Evolutionary conservation across 164 flowering plant species (phyloP).

Genomic region (Annona cherimola): DNA sequence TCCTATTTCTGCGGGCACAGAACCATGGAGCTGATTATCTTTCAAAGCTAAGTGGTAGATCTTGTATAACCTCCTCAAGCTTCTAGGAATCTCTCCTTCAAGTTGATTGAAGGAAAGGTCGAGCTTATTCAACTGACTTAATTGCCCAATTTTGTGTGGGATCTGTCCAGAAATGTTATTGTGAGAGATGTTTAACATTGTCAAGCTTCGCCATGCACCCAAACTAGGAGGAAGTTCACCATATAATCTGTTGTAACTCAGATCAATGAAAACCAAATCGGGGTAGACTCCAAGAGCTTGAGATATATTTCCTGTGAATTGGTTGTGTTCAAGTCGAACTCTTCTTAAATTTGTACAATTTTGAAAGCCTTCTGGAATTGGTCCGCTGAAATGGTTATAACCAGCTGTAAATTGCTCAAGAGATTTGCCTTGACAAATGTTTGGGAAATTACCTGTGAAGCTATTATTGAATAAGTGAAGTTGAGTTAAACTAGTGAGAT

Average conservation of each 20-base stretch:
- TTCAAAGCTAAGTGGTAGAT: neutral
- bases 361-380: neutral
- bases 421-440: neutral
- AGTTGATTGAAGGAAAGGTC: neutral
- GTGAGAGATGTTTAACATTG: neutral
- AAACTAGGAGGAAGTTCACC: neutral
- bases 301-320: conserved; percentile 1
- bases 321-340: neutral
- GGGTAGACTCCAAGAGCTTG: neutral
- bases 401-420: neutral
- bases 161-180: neutral
- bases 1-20: neutral
- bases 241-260: neutral
- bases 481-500: too few relatives aligned
- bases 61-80: neutral
- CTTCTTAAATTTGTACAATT: neutral
- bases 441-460: neutral
- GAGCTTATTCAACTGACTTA: neutral
- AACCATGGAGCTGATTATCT: neutral
- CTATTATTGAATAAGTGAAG: too few relatives aligned
- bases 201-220: neutral
- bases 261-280: neutral
- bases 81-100: neutral
- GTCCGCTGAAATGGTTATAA: neutral
- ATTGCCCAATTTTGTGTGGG: neutral